Conservation (phyloP, 139 green algal genomes). For the Closterium sp. region DNA sequence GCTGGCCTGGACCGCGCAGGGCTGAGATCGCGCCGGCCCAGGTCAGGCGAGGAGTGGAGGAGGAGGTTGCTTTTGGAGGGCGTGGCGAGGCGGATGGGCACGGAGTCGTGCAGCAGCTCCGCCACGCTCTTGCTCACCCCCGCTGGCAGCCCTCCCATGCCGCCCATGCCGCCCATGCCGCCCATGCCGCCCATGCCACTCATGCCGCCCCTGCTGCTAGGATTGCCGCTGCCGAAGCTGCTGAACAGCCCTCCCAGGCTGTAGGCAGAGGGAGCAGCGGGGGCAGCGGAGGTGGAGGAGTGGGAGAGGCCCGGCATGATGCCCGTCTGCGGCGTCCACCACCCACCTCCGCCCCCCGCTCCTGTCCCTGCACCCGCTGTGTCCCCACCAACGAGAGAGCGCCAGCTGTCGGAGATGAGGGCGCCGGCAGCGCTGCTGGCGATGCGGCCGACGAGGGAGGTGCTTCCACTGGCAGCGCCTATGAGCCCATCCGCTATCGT, state of each 20-base stretch:
- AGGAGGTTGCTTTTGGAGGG: neutral
- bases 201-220: neutral
- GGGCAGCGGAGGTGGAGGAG: neutral
- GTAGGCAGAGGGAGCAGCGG: neutral
- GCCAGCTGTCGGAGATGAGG: neutral
- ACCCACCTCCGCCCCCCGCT: neutral
- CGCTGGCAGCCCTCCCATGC: neutral
- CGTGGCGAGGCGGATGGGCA: neutral
- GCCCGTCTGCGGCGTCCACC: neutral
- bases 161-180: no score
- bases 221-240: neutral
- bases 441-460: neutral
- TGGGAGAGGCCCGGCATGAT: neutral
- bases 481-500: neutral
- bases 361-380: neutral
- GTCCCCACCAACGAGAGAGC: neutral
- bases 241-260: neutral
- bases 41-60: neutral
- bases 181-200: no score
- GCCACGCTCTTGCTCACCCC: neutral
- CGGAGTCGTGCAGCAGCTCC: neutral
- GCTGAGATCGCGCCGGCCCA: neutral
- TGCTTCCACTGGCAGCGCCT: neutral
- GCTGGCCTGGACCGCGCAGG: neutral
- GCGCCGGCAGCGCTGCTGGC: neutral